Conservation (phyloP, 805 yeast genomes). For the Vanderwaltozyma verrucispora region DNA sequence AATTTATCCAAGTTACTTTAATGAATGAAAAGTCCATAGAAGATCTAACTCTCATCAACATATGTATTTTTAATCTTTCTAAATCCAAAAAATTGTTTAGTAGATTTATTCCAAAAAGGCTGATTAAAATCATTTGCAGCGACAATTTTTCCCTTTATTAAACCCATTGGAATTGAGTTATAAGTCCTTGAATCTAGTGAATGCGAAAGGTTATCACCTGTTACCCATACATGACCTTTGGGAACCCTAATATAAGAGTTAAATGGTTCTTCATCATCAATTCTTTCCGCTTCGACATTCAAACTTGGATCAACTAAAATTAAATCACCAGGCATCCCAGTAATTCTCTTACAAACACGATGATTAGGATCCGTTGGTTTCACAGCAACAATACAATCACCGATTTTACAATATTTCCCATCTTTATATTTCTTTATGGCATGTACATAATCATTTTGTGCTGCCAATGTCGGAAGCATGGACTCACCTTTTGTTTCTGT, state of each 20-base stretch:
- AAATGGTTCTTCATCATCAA: slow-evolving; percentile 14
- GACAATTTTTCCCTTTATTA: slow-evolving; percentile 77
- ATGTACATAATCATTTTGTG: slow-evolving; percentile 67
- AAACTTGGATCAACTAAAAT: slow-evolving; percentile 70
- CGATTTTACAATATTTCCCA: slow-evolving; percentile 61
- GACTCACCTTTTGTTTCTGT: slow-evolving; percentile 86
- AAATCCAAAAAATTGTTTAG: slow-evolving; percentile 39
- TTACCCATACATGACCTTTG: slow-evolving; percentile 92
- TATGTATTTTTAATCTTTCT: slow-evolving; percentile 47
- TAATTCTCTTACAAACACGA: slow-evolving; percentile 83
- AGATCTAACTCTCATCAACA: slow-evolving; percentile 30
- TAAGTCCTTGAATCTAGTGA: slow-evolving; percentile 86
- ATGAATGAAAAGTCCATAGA: too few species aligned
- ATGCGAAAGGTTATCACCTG: slow-evolving; percentile 86
- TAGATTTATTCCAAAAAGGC: slow-evolving; percentile 31
- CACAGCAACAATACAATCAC: slow-evolving; percentile 78
- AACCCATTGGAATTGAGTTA: slow-evolving; percentile 80
- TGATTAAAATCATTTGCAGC: slow-evolving; percentile 54
- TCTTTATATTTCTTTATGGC: slow-evolving; percentile 52
- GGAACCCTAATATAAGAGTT: slow-evolving; percentile 66
- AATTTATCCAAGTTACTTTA: too few species aligned
- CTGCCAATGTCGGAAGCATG: slow-evolving; percentile 84
- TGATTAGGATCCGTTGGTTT: slow-evolving; percentile 85
- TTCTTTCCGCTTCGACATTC: neutral
- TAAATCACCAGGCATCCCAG: slow-evolving; percentile 94